Conservation (phyloP, 108 stramenopile genomes). For the Pseudonitzschia delicatissima region DNA sequence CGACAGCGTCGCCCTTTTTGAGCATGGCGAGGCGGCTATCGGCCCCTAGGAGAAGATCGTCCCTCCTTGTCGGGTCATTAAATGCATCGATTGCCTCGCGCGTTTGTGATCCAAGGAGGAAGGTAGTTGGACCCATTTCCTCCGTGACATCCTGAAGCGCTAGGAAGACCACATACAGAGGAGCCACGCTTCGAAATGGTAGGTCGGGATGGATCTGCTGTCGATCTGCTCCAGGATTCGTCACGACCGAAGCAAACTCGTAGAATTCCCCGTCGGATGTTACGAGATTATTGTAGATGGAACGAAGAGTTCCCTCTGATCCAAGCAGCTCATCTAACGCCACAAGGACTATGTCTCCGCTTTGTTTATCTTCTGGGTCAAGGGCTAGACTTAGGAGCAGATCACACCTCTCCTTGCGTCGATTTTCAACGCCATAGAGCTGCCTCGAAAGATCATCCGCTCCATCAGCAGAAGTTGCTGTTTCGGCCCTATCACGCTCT, state of each 20-base stretch:
- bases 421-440: constrained; percentile 51
- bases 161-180: constrained; percentile 53
- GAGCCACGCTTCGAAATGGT: constrained; percentile 37
- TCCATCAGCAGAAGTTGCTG: constrained; percentile 15
- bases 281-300: constrained; percentile 47
- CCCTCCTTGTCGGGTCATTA: constrained; percentile 18
- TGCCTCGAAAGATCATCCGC: background rate
- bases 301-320: constrained; percentile 34
- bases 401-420: constrained; percentile 41
- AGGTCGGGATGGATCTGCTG: constrained; percentile 61
- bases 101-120: constrained; percentile 42
- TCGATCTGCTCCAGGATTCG: constrained; percentile 41
- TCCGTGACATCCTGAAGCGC: constrained; percentile 54
- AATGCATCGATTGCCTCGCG: constrained; percentile 17
- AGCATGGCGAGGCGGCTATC: constrained; percentile 27
- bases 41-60: constrained; percentile 21
- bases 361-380: constrained; percentile 9
- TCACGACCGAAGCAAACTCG: constrained; percentile 53
- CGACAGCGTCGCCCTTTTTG: constrained; percentile 43
- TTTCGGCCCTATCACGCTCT: constrained; percentile 37
- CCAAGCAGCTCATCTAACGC: constrained; percentile 37
- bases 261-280: constrained; percentile 50
- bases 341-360: constrained; percentile 15
- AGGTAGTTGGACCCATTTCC: constrained; percentile 60
- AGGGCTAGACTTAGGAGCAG: constrained; percentile 40